phyloP scores from a whole-genome alignment of 768 basidiomycete species.

The Tricholoma terreum region DNA sequence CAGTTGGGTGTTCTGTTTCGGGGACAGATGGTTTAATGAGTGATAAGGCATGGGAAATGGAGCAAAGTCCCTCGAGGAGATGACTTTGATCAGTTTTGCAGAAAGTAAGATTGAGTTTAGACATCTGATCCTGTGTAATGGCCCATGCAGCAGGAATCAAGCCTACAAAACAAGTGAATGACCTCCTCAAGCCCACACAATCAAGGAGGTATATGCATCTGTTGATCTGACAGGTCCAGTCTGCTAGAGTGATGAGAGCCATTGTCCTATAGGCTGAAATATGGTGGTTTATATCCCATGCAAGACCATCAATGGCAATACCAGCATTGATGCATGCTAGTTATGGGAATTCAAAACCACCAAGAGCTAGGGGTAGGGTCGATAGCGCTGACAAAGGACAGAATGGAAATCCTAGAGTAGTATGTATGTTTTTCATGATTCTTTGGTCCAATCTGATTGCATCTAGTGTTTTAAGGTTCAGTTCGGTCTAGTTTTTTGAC shows the following conservation, averaged over 20 bases:
- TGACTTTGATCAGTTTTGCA: conserved; percentile 7
- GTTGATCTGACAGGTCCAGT: too few species aligned
- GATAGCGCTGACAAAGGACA: conserved; percentile 1
- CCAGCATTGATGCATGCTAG: conserved; percentile 18
- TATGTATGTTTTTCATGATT: conserved; percentile 15
- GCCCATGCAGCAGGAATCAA: conserved; percentile 14
- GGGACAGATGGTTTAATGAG: background rate
- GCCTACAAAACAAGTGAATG: background rate
- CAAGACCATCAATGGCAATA: conserved; percentile 11
- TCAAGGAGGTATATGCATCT: conserved; percentile 7
- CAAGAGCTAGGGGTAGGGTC: conserved; percentile 9
- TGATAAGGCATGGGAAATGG: conserved; percentile 8
- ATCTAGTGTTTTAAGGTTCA: too few species aligned
- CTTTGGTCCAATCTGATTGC: conserved; percentile 14
- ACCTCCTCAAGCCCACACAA: background rate
- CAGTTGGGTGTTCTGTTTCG: too few species aligned
- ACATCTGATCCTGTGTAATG: conserved; percentile 8
- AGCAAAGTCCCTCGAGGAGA: conserved; percentile 5
- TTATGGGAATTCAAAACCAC: conserved; percentile 23
- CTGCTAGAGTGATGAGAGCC: conserved; percentile 13
- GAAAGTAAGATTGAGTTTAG: background rate
- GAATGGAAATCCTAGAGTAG: conserved; percentile 22
- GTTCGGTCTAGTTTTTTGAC: too few species aligned
- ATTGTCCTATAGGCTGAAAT: conserved; percentile 10
- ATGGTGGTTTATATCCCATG: too few species aligned